Base-by-base conservation (phyloP, 257 asterid genomes). In the Gardenia jasminoides region DNA sequence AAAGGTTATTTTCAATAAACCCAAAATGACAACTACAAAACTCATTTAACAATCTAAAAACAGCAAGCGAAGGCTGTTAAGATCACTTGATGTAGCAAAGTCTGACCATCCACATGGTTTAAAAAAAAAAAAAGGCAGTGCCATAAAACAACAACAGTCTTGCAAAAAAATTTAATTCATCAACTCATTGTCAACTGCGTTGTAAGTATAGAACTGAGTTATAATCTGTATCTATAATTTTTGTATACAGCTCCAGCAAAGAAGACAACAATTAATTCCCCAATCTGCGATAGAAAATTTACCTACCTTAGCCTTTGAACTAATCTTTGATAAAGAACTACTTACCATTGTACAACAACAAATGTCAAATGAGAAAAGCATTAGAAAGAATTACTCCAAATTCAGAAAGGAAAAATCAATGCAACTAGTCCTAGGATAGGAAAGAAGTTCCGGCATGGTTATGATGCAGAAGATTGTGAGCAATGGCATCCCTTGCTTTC, bases 391-490 rank as follows among this genome's bases (percentile, higher is more conserved):
- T 64, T 71, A 52, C 74, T 56, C 30, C 76, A 75, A 68, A 65
- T 33, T 47, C 79, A 44, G 66, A 75, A 44, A 41, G 33, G 50
- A 15, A 71, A 67, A 48, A 50, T 2, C 20, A 70, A 71, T 62
- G 56, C 13, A 9, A 67, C 76, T 66, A 56, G 33, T 59, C 48
- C 84, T 81, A 93, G 0, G 95, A 84, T 20, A 91, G 78, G 81
- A 92, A 93, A 2, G 97, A 93, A 4, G 99, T 95, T 8, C 97
- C 97, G 3, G 98, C 97, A 82, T 91, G 96, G 78, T 90, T 93
- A 79, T 93, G 96, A 83, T 95, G 99, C 78, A 95, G 78, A 17
- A 95, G 91, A 83, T 95, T 91, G 76, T 95, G 97, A 28, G 99
- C 98, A 65, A 95, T 90, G 0, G 87, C 73, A 82, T 93, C 97